Conservation (phyloP, 352 stramenopile genomes). For the Phytophthora foliorum region DNA sequence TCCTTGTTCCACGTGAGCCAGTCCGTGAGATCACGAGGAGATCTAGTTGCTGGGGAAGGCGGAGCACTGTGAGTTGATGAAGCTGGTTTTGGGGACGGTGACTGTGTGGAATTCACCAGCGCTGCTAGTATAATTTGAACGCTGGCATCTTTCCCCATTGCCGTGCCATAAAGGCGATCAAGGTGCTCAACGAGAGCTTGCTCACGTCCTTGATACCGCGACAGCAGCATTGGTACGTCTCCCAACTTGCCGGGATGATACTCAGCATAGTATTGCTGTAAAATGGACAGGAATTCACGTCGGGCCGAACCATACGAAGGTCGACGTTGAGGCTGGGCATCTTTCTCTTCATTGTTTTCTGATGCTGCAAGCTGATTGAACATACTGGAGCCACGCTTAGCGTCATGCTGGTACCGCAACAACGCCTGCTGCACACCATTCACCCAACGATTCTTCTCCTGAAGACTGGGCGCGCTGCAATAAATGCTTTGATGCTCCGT, state of each 20-base stretch:
- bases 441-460: conserved; percentile 77
- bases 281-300: conserved; percentile 40
- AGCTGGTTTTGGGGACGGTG: conserved; percentile 7
- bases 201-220: conserved; percentile 63
- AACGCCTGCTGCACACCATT: conserved; percentile 65
- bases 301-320: conserved; percentile 22
- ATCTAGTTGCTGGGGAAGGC: conserved; percentile 41
- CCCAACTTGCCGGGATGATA: conserved; percentile 71
- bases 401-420: conserved; percentile 30
- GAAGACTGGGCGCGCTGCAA: conserved; percentile 68
- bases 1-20: conserved; percentile 55
- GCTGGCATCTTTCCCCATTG: conserved; percentile 41
- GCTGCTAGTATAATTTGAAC: conserved; percentile 44
- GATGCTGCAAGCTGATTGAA: conserved; percentile 39
- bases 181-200: conserved; percentile 65
- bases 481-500: conserved; percentile 60
- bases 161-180: conserved; percentile 74
- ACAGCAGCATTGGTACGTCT: conserved; percentile 64
- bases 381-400: conserved; percentile 25
- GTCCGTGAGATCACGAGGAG: conserved; percentile 22
- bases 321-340: conserved; percentile 5
- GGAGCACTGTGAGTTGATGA: conserved; percentile 14
- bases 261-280: conserved; percentile 66
- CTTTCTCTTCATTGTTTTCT: conserved; percentile 23
- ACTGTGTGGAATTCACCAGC: conserved; percentile 8